Percentiles rank a stretch among this genome's conserved stretches.
phyloP scores from a whole-genome alignment of 2,329 filamentous ascomycete genomes.

The Colletotrichum musicola region DNA sequence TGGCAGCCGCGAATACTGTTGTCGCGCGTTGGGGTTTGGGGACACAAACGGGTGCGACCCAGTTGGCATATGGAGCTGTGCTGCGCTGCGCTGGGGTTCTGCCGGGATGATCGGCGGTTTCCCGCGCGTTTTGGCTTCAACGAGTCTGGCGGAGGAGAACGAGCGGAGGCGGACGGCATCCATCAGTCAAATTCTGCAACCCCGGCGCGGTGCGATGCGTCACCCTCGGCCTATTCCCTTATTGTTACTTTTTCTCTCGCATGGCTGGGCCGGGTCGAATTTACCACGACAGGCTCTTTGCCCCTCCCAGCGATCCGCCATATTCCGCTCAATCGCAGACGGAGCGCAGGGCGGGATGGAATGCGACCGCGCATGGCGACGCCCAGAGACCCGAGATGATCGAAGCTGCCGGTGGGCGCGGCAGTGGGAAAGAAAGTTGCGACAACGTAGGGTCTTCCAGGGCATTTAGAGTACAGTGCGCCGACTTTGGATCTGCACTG shows the following conservation, averaged over 20 bases:
- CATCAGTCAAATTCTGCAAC: slow-evolving; percentile 39
- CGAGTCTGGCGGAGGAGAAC: slow-evolving; percentile 22
- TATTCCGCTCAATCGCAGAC: neutral
- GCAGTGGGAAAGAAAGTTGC: slow-evolving; percentile 27
- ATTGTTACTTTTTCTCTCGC: slow-evolving; percentile 10
- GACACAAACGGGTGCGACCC: slow-evolving; percentile 9
- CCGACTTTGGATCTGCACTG: slow-evolving; percentile 34
- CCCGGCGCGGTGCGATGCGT: slow-evolving; percentile 26
- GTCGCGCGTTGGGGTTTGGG: slow-evolving; percentile 5
- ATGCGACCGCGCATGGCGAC: slow-evolving; percentile 12
- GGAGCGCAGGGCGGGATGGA: neutral
- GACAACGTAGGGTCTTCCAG: slow-evolving; percentile 35
- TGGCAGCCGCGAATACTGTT: neutral
- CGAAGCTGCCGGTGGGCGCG: slow-evolving; percentile 22
- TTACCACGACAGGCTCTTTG: slow-evolving; percentile 29
- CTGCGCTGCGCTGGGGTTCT: slow-evolving; percentile 32
- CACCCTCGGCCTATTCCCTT: slow-evolving; percentile 31
- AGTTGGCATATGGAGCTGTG: slow-evolving; percentile 29
- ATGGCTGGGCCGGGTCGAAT: slow-evolving; percentile 36
- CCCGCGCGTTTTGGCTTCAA: slow-evolving; percentile 36
- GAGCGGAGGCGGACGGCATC: slow-evolving; percentile 25
- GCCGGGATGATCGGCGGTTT: slow-evolving; percentile 26
- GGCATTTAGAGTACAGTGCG: slow-evolving; percentile 29
- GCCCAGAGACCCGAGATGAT: neutral
- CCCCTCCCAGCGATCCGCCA: slow-evolving; percentile 12